phyloP scores from a whole-genome alignment of 192 early-diverging fungal genomes.

The Mortierella alpina region DNA sequence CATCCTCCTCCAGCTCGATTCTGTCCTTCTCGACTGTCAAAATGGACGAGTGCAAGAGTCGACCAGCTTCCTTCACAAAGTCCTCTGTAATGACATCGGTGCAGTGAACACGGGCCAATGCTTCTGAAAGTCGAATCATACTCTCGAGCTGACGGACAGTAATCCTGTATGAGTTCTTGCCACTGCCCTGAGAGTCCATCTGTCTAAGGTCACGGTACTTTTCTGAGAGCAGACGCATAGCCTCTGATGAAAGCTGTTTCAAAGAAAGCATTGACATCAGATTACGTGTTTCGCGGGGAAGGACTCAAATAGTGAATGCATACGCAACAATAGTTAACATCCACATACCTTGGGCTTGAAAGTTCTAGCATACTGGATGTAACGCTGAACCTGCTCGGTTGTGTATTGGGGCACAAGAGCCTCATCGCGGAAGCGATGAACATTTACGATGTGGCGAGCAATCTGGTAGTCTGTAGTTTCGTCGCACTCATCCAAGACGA shows the following conservation, averaged over 20 bases:
- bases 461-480: conserved; percentile 89
- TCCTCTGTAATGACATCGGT: conserved; percentile 69
- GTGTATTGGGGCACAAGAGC: conserved; percentile 79
- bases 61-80: conserved; percentile 87
- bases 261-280: no score
- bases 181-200: conserved; percentile 80
- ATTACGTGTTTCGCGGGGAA: no score
- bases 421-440: conserved; percentile 78
- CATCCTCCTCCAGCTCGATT: conserved; percentile 66
- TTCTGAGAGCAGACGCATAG: conserved; percentile 78
- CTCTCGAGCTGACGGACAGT: conserved; percentile 97
- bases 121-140: conserved; percentile 96
- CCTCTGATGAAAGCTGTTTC: conserved; percentile 73
- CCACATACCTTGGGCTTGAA: conserved; percentile 79
- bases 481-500: conserved; percentile 94
- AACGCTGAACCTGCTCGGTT: conserved; percentile 81
- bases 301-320: background rate
- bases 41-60: conserved; percentile 89
- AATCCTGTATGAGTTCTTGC: conserved; percentile 85
- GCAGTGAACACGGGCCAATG: conserved; percentile 90
- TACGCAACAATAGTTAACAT: background rate
- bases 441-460: conserved; percentile 90
- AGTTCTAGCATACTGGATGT: conserved; percentile 90
- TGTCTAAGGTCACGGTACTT: conserved; percentile 91
- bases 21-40: conserved; percentile 86